These are phyloP conservation scores for Pseudopediastrum boryanum DNA, from an alignment of 139 green algal genomes.

Conservation along the genomic window DNA sequence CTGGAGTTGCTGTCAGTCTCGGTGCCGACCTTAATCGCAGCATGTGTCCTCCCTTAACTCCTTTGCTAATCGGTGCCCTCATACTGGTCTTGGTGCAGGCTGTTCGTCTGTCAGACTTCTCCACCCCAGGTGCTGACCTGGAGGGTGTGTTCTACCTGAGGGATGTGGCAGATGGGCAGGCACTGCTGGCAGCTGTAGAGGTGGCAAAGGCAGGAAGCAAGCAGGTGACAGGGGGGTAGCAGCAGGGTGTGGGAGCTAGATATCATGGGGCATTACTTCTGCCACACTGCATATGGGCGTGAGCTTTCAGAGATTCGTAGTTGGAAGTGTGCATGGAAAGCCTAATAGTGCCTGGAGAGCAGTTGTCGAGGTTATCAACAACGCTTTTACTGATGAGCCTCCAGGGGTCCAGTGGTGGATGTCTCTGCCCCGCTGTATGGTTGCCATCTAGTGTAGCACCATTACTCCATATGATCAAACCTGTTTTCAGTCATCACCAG, in stretches of 20 bases:
- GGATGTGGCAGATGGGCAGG: slow-evolving; percentile 80
- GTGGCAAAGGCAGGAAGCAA: slow-evolving; percentile 58
- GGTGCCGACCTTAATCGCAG: background rate
- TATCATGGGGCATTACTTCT: too few relatives aligned
- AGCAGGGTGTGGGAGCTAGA: background rate
- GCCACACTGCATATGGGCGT: too few relatives aligned
- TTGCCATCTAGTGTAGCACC: too few relatives aligned
- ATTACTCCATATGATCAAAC: too few relatives aligned
- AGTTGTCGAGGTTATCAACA: too few relatives aligned
- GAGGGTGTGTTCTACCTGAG: slow-evolving; percentile 86
- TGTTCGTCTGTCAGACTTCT: slow-evolving; percentile 70
- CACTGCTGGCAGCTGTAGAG: slow-evolving; percentile 68
- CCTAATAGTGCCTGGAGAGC: too few relatives aligned
- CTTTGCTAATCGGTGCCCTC: background rate
- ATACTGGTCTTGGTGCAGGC: background rate
- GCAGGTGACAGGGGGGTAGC: slow-evolving; percentile 51
- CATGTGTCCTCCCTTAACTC: background rate
- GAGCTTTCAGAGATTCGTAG: too few relatives aligned
- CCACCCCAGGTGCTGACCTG: slow-evolving; percentile 70
- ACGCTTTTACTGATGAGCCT: too few relatives aligned
- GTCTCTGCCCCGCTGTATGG: too few relatives aligned
- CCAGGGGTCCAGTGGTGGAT: too few relatives aligned
- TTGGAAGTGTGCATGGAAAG: too few relatives aligned
- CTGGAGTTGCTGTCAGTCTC: slow-evolving; percentile 1
- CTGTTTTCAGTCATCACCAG: too few relatives aligned